Percentiles rank a stretch among this genome's conserved stretches.
Conservation (phyloP, 2,329 filamentous ascomycete genomes). For the Chrysoporthe austroafricana region DNA sequence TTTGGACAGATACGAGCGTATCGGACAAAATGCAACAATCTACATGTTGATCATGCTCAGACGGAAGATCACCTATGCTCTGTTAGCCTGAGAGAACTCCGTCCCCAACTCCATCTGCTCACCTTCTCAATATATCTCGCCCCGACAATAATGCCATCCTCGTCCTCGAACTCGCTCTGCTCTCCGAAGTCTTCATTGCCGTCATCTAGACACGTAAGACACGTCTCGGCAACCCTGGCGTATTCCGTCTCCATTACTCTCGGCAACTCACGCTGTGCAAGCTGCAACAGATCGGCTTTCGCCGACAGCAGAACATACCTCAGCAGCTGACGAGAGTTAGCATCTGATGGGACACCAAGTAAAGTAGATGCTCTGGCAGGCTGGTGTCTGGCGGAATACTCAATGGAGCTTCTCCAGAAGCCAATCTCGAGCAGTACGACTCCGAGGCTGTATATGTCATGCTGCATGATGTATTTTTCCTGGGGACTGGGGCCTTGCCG, state of each 20-base stretch:
- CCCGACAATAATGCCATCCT: neutral
- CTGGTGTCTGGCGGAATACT: neutral
- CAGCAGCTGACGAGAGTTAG: neutral
- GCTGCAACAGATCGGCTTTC: neutral
- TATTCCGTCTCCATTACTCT: neutral
- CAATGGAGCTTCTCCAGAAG: neutral
- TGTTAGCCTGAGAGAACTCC: neutral
- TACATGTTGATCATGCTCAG: neutral
- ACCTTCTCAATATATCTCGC: neutral
- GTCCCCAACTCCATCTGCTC: neutral
- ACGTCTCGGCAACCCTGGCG: neutral
- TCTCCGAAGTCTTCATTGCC: neutral
- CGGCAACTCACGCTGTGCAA: neutral
- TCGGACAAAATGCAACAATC: neutral
- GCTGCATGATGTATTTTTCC: neutral
- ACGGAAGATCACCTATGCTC: neutral
- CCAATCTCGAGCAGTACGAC: neutral
- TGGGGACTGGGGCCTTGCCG: neutral
- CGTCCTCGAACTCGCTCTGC: neutral
- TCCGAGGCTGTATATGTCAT: neutral
- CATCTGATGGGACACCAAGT: neutral
- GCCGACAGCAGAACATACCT: too few species aligned
- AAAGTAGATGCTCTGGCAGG: neutral
- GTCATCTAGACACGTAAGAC: neutral
- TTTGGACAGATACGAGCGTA: neutral